phyloP scores from a whole-genome alignment of 2,329 filamentous ascomycete genomes.

The Paracoccidioides lutzii region DNA sequence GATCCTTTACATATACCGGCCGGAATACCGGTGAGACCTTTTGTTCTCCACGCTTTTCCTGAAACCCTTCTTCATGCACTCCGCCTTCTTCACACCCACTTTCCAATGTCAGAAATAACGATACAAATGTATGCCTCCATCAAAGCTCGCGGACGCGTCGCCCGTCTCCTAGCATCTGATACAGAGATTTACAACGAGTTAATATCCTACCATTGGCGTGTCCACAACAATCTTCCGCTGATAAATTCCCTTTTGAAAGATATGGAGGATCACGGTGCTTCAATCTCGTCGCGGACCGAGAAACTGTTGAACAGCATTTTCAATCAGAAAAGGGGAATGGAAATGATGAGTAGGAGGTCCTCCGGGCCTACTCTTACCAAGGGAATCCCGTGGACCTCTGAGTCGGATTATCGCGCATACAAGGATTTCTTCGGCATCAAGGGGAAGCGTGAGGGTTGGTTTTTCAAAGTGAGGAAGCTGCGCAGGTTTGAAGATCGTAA shows the following conservation, averaged over 20 bases:
- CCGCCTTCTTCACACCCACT: constrained; percentile 27
- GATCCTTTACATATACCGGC: constrained; percentile 20
- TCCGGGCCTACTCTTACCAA: background rate
- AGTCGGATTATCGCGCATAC: constrained; percentile 7
- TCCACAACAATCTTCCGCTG: constrained; percentile 28
- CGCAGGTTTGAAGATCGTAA: background rate
- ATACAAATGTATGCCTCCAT: constrained; percentile 30
- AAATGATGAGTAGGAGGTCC: constrained; percentile 6
- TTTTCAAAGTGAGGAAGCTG: constrained; percentile 1
- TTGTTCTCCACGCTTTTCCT: constrained; percentile 29
- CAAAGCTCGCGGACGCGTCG: constrained; percentile 28
- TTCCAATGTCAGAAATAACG: constrained; percentile 29
- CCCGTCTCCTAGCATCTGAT: constrained; percentile 32
- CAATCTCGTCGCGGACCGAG: constrained; percentile 24
- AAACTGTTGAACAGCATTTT: constrained; percentile 21
- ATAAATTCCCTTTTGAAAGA: constrained; percentile 30
- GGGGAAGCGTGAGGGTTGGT: background rate
- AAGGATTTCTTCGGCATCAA: constrained; percentile 7
- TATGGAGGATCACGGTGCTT: constrained; percentile 33
- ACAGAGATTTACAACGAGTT: constrained; percentile 33
- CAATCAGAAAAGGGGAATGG: constrained; percentile 13
- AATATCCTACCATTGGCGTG: constrained; percentile 31
- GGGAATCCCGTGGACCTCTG: constrained; percentile 6
- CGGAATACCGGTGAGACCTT: constrained; percentile 18
- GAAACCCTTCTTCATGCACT: constrained; percentile 29